A percentile compares a stretch with the other conserved stretches of the same genome.
Evolutionary conservation across 1,284 basidiomycete species (phyloP).

Genomic region (Ustilago xerochloae): DNA sequence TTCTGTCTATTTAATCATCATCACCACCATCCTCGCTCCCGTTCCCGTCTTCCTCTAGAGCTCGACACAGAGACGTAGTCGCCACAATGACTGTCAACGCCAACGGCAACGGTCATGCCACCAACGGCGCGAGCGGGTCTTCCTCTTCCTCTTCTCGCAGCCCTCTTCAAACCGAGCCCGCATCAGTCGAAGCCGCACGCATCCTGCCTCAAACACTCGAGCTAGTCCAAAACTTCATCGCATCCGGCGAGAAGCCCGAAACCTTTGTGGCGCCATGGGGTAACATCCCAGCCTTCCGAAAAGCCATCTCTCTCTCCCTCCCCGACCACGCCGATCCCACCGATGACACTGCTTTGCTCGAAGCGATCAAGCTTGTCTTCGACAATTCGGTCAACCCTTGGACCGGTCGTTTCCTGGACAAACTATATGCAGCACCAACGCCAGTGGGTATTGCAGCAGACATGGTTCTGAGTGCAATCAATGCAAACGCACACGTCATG

Average conservation of each 20-base stretch:
- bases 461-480: constrained; percentile 68
- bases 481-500: constrained; percentile 70
- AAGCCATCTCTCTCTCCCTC: constrained; percentile 35
- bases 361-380: constrained; percentile 45
- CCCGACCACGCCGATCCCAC: constrained; percentile 11
- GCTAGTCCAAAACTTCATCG: constrained; percentile 44
- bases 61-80: neutral
- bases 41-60: neutral
- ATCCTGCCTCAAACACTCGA: constrained; percentile 35
- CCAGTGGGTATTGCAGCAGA: constrained; percentile 69
- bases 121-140: neutral
- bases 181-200: constrained; percentile 45
- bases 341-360: constrained; percentile 38
- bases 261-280: constrained; percentile 45
- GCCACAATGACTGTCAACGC: constrained; percentile 10
- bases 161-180: constrained; percentile 37
- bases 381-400: constrained; percentile 63
- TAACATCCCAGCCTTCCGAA: constrained; percentile 36
- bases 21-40: too few species aligned
- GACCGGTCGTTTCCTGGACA: constrained; percentile 64
- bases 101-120: neutral
- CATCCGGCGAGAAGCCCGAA: constrained; percentile 29
- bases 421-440: constrained; percentile 69
- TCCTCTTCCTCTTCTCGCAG: constrained; percentile 18
- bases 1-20: neutral